Conservation (phyloP, 257 asterid species). For the Solanum dulcamara region DNA sequence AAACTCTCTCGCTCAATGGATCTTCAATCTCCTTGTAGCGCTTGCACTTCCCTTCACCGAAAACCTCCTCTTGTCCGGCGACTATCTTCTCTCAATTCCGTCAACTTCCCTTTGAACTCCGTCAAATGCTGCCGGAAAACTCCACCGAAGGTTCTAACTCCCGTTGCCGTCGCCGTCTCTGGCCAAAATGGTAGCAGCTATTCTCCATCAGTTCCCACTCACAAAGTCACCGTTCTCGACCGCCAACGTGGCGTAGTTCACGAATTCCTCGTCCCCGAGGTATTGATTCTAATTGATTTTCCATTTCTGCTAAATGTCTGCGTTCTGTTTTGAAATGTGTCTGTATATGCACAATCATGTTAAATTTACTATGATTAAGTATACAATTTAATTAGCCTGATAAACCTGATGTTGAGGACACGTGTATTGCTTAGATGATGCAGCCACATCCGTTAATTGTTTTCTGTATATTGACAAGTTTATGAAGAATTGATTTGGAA, state of each 20-base stretch:
- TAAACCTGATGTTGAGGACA: not conserved
- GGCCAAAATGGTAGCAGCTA: constrained; percentile 6
- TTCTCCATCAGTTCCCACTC: constrained; percentile 15
- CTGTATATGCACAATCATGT: not conserved
- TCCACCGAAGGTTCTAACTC: constrained; percentile 7
- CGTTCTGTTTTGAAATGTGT: not conserved
- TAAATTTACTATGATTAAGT: not conserved
- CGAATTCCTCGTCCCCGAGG: constrained; percentile 32
- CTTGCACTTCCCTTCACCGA: not conserved
- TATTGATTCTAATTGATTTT: not conserved
- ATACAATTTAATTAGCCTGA: not conserved
- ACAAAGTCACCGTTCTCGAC: constrained; percentile 29
- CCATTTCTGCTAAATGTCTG: not conserved
- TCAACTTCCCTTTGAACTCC: not conserved
- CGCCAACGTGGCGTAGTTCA: constrained; percentile 20
- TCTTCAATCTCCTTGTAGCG: constrained; percentile 11
- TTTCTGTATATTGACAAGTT: not conserved
- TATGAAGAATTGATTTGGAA: not conserved
- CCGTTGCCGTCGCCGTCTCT: not conserved
- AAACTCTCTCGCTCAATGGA: not conserved
- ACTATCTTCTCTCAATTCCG: not conserved
- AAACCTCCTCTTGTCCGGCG: constrained; percentile 1
- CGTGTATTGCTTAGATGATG: not conserved
- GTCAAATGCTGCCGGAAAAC: not conserved
- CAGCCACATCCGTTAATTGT: not conserved